These are phyloP conservation scores for Leavenworthia alabamica DNA, from an alignment of 345 rosid species.

Conservation along the genomic window DNA sequence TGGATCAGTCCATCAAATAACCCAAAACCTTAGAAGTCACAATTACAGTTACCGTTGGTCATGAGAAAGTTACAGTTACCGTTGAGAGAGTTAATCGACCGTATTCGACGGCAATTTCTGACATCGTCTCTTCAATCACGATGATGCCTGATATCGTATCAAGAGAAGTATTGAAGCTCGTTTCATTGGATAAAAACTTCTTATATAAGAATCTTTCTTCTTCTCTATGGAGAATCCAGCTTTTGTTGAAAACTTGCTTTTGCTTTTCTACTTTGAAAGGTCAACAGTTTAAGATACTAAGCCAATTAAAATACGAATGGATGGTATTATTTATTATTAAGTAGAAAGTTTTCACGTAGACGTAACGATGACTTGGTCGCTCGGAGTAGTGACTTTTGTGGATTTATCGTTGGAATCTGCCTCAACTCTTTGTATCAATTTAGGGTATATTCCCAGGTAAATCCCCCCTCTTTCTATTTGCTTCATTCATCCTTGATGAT, in stretches of 20 bases:
- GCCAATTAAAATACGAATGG: background rate
- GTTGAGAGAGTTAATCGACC: too few species aligned
- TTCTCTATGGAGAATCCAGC: background rate
- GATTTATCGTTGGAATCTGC: background rate
- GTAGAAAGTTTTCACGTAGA: background rate
- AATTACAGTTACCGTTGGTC: too few species aligned
- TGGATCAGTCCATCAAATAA: background rate
- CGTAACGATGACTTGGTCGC: background rate
- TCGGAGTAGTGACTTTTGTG: background rate
- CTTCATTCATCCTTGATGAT: too few species aligned
- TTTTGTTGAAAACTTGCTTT: conserved; percentile 22
- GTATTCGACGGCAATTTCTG: too few species aligned
- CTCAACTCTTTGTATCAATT: background rate
- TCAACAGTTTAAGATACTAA: background rate
- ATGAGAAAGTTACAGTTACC: too few species aligned
- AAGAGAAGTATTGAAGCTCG: conserved; percentile 36
- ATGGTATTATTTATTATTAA: too few species aligned
- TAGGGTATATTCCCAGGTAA: background rate
- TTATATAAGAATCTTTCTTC: too few species aligned
- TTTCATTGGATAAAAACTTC: conserved; percentile 18
- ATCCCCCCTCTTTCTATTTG: background rate
- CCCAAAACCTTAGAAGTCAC: conserved; percentile 23
- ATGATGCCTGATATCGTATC: too few species aligned
- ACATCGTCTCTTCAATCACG: too few species aligned
- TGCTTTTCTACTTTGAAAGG: conserved; percentile 6